Conservation (phyloP, 345 rosid genomes). For the Euphorbia pulcherrima region DNA sequence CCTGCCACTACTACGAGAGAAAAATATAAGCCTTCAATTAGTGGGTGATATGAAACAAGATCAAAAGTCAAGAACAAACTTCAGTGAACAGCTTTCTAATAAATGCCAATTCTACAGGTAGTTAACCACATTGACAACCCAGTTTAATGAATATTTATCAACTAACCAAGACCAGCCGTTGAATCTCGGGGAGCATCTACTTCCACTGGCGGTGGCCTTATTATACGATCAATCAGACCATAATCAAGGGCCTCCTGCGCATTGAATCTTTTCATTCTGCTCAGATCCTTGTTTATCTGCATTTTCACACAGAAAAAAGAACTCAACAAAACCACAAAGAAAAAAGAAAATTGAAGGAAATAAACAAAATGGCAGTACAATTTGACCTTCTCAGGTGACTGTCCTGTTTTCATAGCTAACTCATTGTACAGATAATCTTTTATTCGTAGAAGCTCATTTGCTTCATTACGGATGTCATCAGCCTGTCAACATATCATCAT, state of each 20-base stretch:
- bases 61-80: slow-evolving; percentile 11
- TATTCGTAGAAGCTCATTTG: slow-evolving; percentile 74
- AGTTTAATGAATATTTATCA: not conserved
- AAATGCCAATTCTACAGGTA: slow-evolving; percentile 3
- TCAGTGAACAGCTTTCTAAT: not conserved
- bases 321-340: not conserved
- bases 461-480: slow-evolving; percentile 72
- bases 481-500: slow-evolving; percentile 42
- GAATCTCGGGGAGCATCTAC: slow-evolving; percentile 50
- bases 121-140: not conserved
- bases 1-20: too few relatives aligned
- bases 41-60: slow-evolving; percentile 6
- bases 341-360: not conserved
- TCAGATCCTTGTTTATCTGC: slow-evolving; percentile 62
- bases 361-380: not conserved
- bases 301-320: not conserved
- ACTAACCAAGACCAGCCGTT: slow-evolving; percentile 54
- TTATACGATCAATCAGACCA: slow-evolving; percentile 67
- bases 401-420: slow-evolving; percentile 74
- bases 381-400: slow-evolving; percentile 66
- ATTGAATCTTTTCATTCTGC: slow-evolving; percentile 57
- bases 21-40: too few relatives aligned
- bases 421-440: slow-evolving; percentile 69
- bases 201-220: slow-evolving; percentile 57
- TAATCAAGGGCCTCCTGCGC: slow-evolving; percentile 78